Base-by-base conservation (phyloP, 1,284 basidiomycete genomes). In the Ustilago nuda region DNA sequence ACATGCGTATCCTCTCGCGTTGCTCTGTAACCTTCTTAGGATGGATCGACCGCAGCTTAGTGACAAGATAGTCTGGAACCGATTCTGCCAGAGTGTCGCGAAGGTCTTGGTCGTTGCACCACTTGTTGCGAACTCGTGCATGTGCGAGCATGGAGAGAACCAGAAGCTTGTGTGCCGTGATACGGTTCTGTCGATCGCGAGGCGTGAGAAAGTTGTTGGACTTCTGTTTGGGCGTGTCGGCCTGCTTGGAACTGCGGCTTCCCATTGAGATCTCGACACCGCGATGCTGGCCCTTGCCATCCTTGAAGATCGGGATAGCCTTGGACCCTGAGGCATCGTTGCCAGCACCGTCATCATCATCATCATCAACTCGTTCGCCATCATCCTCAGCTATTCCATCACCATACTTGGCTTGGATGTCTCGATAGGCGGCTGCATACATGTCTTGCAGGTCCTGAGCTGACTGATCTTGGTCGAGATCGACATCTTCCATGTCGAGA, bases 91-190 rank as follows among this genome's bases (percentile, higher is more conserved):
- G 73, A 4, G 75, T 70, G 56, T 82, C 82, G 81, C 96, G 93
- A 12, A 99, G 88, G 3, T 94, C 87, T 1, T 87, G 87, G 82
- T 98, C 93, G 71, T 94, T 95, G 19, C 94, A 86, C 92, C 93
- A 95, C 61, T 88, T 88, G 85, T 99, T 98, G 52, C 96, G 90
- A 15, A 91, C 87, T 37, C 89, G 87, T 4, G 92, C 92, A 81
- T 92, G 93, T 4, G 90, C 90, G 2, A 98, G 89, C 8, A 98
- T 88, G 15, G 90, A 87, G 5, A 97, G 76, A 6, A 81, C 80
- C 36, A 81, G 79, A 2, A 84, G 73, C 69, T 85, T 83, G 72
- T 85, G 84, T 11, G 77, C 73, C 12, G 72, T 81, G 46, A 82
- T 60, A 9, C 84, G 78, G 45, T 78, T 79, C 46, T 73, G 72